Percentiles rank a stretch among this genome's conserved stretches.
phyloP scores from a whole-genome alignment of 805 yeast genomes.

The Candida parachauliodes region DNA sequence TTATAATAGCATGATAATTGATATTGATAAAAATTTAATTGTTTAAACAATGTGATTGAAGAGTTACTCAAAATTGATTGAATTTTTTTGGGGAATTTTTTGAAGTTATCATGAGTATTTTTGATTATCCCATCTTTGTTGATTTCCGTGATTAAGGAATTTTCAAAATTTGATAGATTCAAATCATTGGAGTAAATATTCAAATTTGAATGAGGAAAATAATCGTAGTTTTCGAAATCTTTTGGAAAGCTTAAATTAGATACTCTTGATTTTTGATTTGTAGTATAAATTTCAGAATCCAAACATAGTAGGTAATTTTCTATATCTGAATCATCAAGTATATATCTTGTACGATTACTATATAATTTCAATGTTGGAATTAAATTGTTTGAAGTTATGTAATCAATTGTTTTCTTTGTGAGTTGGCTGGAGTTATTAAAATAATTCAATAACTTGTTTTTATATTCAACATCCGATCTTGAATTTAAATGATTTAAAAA shows the following conservation, averaged over 20 bases:
- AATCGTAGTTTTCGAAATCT: constrained; percentile 11
- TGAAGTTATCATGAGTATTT: constrained; percentile 21
- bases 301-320: constrained; percentile 26
- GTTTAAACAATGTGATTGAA: constrained; percentile 31
- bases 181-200: constrained; percentile 36
- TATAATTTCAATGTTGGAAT: constrained; percentile 28
- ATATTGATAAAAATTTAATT: constrained; percentile 33
- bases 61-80: constrained; percentile 30
- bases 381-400: constrained; percentile 22
- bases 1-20: constrained; percentile 39
- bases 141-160: constrained; percentile 24
- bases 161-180: constrained; percentile 32
- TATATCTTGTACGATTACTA: constrained; percentile 27
- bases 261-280: constrained; percentile 16
- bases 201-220: constrained; percentile 33
- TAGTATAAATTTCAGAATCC: constrained; percentile 31
- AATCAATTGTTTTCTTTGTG: constrained; percentile 29
- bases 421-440: constrained; percentile 16
- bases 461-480: constrained; percentile 11
- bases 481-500: constrained; percentile 21
- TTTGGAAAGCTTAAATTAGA: constrained; percentile 12
- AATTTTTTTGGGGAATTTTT: constrained; percentile 31
- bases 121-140: constrained; percentile 19
- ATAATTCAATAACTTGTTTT: constrained; percentile 15
- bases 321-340: constrained; percentile 16